These are phyloP conservation scores for Circinella umbellata DNA, from an alignment of 371 early-diverging fungal genomes.

Conservation along the genomic window DNA sequence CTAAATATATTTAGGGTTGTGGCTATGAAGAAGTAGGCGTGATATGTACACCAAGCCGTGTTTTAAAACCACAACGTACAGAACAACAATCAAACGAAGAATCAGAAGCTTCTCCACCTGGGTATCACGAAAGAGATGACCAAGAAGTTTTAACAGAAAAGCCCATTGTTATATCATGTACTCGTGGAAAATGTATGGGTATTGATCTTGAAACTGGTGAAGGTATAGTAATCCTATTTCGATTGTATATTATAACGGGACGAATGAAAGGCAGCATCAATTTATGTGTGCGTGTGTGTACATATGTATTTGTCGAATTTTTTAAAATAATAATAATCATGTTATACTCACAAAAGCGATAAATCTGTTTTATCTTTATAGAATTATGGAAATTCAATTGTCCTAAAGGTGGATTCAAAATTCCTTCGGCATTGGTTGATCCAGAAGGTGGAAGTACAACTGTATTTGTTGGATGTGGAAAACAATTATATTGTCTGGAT, in stretches of 20 bases:
- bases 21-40: conserved; percentile 25
- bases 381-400: conserved; percentile 34
- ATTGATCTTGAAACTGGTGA: conserved; percentile 28
- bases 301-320: neutral
- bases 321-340: too few species aligned
- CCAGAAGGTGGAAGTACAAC: conserved; percentile 13
- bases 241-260: too few species aligned
- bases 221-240: neutral
- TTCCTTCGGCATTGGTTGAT: conserved; percentile 29
- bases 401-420: conserved; percentile 31
- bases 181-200: conserved; percentile 28
- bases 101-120: conserved; percentile 7
- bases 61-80: conserved; percentile 8
- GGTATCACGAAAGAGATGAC: conserved; percentile 7
- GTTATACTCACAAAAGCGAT: neutral
- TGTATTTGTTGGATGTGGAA: conserved; percentile 30
- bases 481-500: conserved; percentile 30
- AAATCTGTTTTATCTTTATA: neutral
- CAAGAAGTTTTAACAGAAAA: conserved; percentile 4
- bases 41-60: conserved; percentile 18
- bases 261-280: too few species aligned
- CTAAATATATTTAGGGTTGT: conserved; percentile 18
- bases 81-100: neutral
- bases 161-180: conserved; percentile 20
- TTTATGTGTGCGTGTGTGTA: too few species aligned